These are phyloP conservation scores for Plasmodium chabaudi DNA, from an alignment of 169 alveolate species.

Conservation along the genomic window DNA sequence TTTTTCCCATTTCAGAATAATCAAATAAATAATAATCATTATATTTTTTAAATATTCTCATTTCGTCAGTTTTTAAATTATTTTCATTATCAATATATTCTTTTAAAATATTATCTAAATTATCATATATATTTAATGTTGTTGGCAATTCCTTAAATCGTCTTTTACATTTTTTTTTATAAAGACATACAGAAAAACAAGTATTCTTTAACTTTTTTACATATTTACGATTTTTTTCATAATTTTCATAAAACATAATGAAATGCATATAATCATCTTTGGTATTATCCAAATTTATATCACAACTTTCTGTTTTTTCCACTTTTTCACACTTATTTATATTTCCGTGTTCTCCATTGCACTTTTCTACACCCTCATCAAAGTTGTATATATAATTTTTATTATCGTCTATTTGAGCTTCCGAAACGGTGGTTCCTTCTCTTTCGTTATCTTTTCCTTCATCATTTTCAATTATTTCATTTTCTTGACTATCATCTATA, in stretches of 20 bases:
- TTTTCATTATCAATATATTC: neutral
- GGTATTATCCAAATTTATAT: neutral
- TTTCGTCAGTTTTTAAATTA: neutral
- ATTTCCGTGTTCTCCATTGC: neutral
- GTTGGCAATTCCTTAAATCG: slow-evolving; percentile 50
- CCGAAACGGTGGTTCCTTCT: neutral
- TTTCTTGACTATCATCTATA: slow-evolving; percentile 6
- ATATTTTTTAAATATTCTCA: slow-evolving; percentile 17
- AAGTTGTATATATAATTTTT: neutral
- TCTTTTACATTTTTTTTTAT: slow-evolving; percentile 39
- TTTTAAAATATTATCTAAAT: slow-evolving; percentile 40
- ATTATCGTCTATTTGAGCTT: neutral
- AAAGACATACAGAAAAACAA: slow-evolving; percentile 54
- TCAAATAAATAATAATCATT: slow-evolving; percentile 34
- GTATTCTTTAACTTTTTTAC: slow-evolving; percentile 25
- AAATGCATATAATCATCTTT: slow-evolving; percentile 19
- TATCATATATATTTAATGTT: slow-evolving; percentile 51
- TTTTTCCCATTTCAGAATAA: slow-evolving; percentile 44
- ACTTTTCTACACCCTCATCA: neutral
- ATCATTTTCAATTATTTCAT: slow-evolving; percentile 12
- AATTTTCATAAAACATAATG: slow-evolving; percentile 37
- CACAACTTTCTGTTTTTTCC: neutral
- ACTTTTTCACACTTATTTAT: neutral
- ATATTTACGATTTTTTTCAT: slow-evolving; percentile 43
- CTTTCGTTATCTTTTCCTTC: slow-evolving; percentile 9